These are phyloP conservation scores for Diospyros lotus DNA, from an alignment of 148 eudicot genomes.

Conservation along the genomic window DNA sequence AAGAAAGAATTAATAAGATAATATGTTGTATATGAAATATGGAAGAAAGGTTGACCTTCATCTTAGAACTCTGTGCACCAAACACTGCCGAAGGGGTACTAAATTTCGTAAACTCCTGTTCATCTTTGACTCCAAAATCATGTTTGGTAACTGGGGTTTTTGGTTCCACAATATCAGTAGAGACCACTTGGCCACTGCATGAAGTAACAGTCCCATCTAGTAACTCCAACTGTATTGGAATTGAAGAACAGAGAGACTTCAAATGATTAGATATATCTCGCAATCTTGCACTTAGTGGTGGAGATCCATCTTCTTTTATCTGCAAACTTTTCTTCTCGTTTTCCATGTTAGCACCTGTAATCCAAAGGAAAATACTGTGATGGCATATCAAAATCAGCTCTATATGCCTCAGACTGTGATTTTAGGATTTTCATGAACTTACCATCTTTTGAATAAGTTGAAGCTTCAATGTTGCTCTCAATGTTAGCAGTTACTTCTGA, in stretches of 20 bases:
- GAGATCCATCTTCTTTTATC: conserved; percentile 37
- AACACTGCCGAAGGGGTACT: conserved; percentile 50
- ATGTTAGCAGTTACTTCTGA: conserved; percentile 10
- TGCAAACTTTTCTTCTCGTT: conserved; percentile 41
- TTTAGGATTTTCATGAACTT: background rate
- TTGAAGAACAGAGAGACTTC: conserved; percentile 47
- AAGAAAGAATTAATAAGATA: background rate
- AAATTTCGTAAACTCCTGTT: conserved; percentile 22
- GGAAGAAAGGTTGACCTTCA: conserved; percentile 51
- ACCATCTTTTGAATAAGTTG: conserved; percentile 15
- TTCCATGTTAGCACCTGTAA: conserved; percentile 25
- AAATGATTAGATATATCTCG: conserved; percentile 55
- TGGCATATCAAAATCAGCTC: background rate
- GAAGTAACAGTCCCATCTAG: conserved; percentile 25
- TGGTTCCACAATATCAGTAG: conserved; percentile 42
- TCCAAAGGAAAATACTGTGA: background rate
- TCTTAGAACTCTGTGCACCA: conserved; percentile 38
- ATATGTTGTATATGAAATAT: background rate
- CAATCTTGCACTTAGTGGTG: conserved; percentile 65
- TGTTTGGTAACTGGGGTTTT: conserved; percentile 45
- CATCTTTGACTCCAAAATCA: conserved; percentile 14
- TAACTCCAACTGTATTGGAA: conserved; percentile 41
- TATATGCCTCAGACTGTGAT: background rate
- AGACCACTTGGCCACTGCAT: conserved; percentile 19
- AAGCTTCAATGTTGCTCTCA: conserved; percentile 13